phyloP scores from a whole-genome alignment of 192 early-diverging fungal genomes.

The Diversispora epigaea region DNA sequence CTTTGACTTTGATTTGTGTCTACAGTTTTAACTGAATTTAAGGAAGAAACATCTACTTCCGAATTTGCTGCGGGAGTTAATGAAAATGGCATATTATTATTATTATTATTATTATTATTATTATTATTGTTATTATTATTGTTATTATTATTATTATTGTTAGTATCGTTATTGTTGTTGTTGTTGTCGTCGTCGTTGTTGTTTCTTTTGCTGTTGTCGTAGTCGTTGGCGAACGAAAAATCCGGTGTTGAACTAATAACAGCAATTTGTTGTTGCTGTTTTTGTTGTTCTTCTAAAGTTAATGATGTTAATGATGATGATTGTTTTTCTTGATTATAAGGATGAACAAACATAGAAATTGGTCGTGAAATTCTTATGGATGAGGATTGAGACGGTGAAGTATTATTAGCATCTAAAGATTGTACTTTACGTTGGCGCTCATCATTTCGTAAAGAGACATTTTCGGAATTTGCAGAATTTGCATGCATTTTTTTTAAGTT shows the following conservation, averaged over 20 bases:
- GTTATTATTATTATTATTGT: too few relatives aligned
- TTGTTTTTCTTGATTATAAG: conserved; percentile 39
- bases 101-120: neutral
- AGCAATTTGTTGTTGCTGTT: too few relatives aligned
- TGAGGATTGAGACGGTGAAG: neutral
- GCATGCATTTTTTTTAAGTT: too few relatives aligned
- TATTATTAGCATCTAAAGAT: neutral
- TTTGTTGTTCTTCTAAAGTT: neutral
- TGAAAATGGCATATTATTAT: conserved; percentile 6
- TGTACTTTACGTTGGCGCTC: conserved; percentile 11
- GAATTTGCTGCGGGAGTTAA: conserved; percentile 24
- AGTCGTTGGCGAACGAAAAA: neutral
- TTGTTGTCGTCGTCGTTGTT: too few relatives aligned
- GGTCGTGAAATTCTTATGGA: conserved; percentile 31
- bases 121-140: neutral
- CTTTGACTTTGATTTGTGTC: conserved; percentile 18
- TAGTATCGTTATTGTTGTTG: too few relatives aligned
- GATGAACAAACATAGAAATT: conserved; percentile 43
- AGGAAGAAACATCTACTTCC: conserved; percentile 38
- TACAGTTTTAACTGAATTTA: conserved; percentile 30
- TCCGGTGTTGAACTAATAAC: too few relatives aligned
- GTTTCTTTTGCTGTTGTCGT: too few relatives aligned
- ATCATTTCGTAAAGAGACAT: neutral
- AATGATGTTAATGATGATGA: conserved; percentile 13
- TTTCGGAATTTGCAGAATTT: neutral